Conservation (phyloP, 2,329 filamentous ascomycete genomes). For the Lachnum nothofagi region DNA sequence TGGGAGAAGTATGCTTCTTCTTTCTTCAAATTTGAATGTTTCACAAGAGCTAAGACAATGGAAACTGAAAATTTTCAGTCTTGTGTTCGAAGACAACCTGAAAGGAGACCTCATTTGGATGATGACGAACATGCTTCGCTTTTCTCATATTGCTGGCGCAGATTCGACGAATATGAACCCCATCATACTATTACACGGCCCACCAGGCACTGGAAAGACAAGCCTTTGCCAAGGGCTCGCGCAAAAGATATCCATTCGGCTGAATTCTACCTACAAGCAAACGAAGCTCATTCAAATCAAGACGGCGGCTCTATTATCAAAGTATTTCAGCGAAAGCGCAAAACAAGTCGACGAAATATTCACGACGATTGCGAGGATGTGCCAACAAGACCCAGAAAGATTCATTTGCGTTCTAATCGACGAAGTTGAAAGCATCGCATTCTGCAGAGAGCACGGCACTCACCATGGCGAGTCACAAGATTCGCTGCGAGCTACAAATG, state of each 20-base stretch:
- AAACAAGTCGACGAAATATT: constrained; percentile 41
- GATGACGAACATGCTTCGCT: constrained; percentile 30
- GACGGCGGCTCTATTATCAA: constrained; percentile 41
- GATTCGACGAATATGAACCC: constrained; percentile 89
- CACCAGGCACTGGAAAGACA: constrained; percentile 84
- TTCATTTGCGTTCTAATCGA: constrained; percentile 33
- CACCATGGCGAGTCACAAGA: constrained; percentile 28
- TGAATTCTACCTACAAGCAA: constrained; percentile 34
- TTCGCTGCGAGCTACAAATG: constrained; percentile 31
- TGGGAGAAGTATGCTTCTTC: constrained; percentile 29
- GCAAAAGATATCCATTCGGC: constrained; percentile 44
- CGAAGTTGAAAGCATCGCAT: constrained; percentile 33
- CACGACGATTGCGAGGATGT: constrained; percentile 33
- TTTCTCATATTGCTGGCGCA: constrained; percentile 39
- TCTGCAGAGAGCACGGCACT: constrained; percentile 22
- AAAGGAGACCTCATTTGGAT: constrained; percentile 28
- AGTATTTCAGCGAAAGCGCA: constrained; percentile 44
- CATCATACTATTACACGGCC: constrained; percentile 88
- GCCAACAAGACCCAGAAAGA: constrained; percentile 17
- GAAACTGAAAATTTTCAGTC: constrained; percentile 20
- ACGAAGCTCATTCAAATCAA: constrained; percentile 42
- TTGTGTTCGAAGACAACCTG: constrained; percentile 29
- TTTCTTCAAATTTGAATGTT: too few species aligned
- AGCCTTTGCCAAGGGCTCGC: constrained; percentile 96
- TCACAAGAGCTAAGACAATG: too few species aligned